Percentiles rank a stretch among this genome's conserved stretches.
Conservation (phyloP, 805 yeast genomes). For the Saturnispora mendoncae region DNA sequence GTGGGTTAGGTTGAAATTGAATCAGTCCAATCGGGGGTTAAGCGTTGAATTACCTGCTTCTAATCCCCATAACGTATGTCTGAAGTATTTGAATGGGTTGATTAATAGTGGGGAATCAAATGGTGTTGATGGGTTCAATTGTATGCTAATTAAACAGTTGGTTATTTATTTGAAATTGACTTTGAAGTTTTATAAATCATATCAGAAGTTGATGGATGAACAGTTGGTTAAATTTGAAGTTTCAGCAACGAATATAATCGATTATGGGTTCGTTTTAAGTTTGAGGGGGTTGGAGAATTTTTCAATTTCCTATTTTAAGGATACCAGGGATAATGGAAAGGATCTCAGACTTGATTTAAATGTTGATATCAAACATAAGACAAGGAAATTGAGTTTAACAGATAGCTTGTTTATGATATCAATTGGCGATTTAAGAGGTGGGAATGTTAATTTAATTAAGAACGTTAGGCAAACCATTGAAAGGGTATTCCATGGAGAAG, state of each 20-base stretch:
- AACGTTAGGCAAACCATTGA: constrained; percentile 4
- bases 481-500: constrained; percentile 18
- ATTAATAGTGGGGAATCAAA: constrained; percentile 9
- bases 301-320: constrained; percentile 21
- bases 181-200: constrained; percentile 22
- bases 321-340: not conserved
- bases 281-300: constrained; percentile 20
- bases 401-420: constrained; percentile 20
- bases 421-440: constrained; percentile 14
- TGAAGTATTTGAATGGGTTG: constrained; percentile 20
- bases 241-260: constrained; percentile 13
- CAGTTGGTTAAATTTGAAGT: constrained; percentile 6
- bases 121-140: constrained; percentile 12
- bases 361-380: constrained; percentile 21
- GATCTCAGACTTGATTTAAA: constrained; percentile 13
- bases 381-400: constrained; percentile 14
- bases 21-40: constrained; percentile 18
- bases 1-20: constrained; percentile 21
- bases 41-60: constrained; percentile 22
- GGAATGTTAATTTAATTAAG: not conserved
- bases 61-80: constrained; percentile 26
- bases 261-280: constrained; percentile 18
- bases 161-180: constrained; percentile 25
- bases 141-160: constrained; percentile 20
- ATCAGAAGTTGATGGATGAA: constrained; percentile 14